Conservation (phyloP, 345 rosid genomes). For the Citropsis articulata region DNA sequence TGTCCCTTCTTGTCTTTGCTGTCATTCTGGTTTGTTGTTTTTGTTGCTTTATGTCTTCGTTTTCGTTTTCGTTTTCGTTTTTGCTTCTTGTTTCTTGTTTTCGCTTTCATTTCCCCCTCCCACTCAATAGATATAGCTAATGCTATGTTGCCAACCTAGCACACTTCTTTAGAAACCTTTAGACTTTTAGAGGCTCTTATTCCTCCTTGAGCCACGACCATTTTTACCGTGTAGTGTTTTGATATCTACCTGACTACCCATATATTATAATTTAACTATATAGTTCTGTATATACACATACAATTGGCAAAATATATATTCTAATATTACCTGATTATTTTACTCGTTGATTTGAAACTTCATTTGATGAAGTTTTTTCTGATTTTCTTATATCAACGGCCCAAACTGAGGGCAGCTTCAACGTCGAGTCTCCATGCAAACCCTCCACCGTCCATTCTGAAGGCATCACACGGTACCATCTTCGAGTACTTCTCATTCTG, state of each 20-base stretch:
- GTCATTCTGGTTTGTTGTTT: too few species aligned
- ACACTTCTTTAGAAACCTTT: not conserved
- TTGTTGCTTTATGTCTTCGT: too few species aligned
- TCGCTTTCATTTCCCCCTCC: not conserved
- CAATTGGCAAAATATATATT: not conserved
- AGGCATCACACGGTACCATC: conserved; percentile 77
- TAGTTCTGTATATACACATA: not conserved
- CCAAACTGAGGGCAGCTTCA: conserved; percentile 71
- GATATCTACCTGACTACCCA: not conserved
- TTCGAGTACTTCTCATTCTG: conserved; percentile 36
- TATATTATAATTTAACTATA: not conserved
- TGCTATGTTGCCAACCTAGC: not conserved
- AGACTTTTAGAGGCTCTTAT: not conserved
- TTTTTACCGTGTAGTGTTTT: not conserved
- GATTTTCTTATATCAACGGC: conserved; percentile 23
- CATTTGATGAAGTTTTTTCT: not conserved
- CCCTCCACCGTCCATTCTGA: conserved; percentile 74
- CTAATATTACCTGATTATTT: conserved; percentile 17
- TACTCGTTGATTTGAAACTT: not conserved
- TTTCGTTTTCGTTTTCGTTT: not conserved
- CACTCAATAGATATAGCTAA: not conserved
- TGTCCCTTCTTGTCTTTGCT: not conserved
- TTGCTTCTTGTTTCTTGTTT: not conserved
- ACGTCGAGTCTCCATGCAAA: conserved; percentile 88
- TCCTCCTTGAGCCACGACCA: not conserved